Base-by-base conservation (phyloP, 2,329 filamentous ascomycete species). In the Fusarium abutilonis region DNA sequence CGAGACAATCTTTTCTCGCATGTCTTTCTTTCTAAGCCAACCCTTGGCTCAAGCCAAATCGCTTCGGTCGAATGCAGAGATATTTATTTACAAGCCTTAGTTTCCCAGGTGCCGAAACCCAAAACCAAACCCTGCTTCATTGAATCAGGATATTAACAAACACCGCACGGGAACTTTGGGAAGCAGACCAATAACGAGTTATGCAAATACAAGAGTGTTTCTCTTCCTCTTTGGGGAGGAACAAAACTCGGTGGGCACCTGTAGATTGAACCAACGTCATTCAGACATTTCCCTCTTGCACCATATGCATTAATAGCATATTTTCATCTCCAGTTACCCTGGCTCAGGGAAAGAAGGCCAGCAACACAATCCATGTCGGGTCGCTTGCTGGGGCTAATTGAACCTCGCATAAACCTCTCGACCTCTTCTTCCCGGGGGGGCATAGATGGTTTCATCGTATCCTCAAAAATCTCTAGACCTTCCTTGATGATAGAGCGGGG, bases 331-430 rank as follows among this genome's bases (percentile, higher is more conserved):
- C 93, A 97, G 72, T 92, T 92, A n/a, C 93, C 94, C 77, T 96
- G 91, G 70, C 92, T 96, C 41, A 98, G 81, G 46, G 91, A 94
- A 62, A 97, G 76, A 63, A 98, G 77, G n/a, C 92, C 92, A 51
- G 94, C 92, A 42, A 97, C 89, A 72, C 92, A 96, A 73, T 96
- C 92, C 74, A 96, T 82, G 72, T 97, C 94, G 53, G 88, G 86
- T 73, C 87, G 88, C 76, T 92, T 92, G 72, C 88, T 88, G 9
- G 86, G 88, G 72, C 85, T 86, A 61, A 86, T 82, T 29, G 85
- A 83, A 45, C 82, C 82, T 31, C 82, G 79, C 89, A 95, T 93
- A 75, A 94, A 93, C 4, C 80, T 82, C 61, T 89, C 86, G 39
- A 94, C 82, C 46, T 95, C 90, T 4, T 88, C 85, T 19, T 73